Conservation (phyloP, 75 land plant genomes). For the Cunninghamia lanceolata region DNA sequence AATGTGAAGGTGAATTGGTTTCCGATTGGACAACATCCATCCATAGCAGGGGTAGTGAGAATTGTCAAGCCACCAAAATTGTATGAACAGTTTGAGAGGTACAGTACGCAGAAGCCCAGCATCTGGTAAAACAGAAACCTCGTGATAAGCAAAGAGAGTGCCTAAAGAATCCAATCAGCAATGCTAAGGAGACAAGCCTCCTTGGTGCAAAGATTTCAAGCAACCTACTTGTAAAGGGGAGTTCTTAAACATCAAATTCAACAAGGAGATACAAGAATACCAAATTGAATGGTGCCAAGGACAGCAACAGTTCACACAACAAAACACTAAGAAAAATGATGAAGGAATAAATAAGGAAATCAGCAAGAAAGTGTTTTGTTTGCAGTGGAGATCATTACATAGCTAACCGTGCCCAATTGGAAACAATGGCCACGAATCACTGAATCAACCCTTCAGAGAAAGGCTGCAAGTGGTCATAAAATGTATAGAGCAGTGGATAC, state of each 20-base stretch:
- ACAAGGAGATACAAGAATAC: not conserved
- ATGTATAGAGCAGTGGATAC: no score
- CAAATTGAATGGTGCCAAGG: not conserved
- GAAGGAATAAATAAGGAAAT: not conserved
- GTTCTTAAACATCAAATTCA: not conserved
- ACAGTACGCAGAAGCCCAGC: no score
- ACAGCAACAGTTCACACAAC: not conserved
- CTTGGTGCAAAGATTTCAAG: not conserved
- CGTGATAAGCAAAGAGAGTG: not conserved
- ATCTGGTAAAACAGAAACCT: no score
- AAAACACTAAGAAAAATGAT: not conserved
- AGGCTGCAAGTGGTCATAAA: no score
- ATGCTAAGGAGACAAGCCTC: not conserved
- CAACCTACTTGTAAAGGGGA: not conserved
- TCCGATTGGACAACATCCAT: no score
- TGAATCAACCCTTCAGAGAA: no score
- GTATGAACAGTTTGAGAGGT: no score
- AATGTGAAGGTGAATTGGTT: no score
- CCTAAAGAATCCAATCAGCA: not conserved
- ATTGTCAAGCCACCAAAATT: no score
- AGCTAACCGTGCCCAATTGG: no score
- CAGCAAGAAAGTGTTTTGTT: not conserved
- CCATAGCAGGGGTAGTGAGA: no score
- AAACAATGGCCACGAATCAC: no score
- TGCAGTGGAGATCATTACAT: not conserved